phyloP scores from a whole-genome alignment of 352 stramenopile genomes.

The Thraustochytrium sp. region DNA sequence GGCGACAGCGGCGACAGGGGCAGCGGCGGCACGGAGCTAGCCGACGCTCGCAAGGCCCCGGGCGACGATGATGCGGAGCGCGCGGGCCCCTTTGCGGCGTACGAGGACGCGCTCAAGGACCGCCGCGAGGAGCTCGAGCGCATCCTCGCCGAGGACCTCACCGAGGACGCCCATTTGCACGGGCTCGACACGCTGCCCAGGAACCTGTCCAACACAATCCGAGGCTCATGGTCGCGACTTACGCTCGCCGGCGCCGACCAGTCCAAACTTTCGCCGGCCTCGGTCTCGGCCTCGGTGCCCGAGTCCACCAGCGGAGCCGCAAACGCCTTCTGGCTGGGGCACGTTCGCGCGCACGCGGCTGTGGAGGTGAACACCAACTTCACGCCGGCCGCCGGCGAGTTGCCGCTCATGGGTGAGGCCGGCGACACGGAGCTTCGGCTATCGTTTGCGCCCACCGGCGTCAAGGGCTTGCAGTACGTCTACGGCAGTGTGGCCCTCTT shows the following conservation, averaged over 20 bases:
- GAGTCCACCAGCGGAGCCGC: not conserved
- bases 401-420: not conserved
- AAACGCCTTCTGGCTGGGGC: no score
- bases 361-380: not conserved
- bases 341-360: not conserved
- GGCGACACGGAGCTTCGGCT: not conserved
- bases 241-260: no score
- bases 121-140: not conserved
- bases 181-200: not conserved
- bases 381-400: not conserved
- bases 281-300: not conserved
- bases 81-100: not conserved
- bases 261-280: no score
- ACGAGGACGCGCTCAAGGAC: not conserved
- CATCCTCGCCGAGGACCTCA: not conserved
- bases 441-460: not conserved
- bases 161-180: no score
- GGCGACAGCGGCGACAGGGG: not conserved
- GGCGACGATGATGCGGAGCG: not conserved
- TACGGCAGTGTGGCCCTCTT: not conserved
- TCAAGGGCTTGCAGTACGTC: not conserved
- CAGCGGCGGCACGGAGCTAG: not conserved
- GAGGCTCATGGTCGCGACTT: no score
- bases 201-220: no score
- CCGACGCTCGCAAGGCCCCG: not conserved